Percentiles rank a stretch among this genome's conserved stretches.
phyloP scores from a whole-genome alignment of 306 rosid species.

The Herpetospermum pedunculosum region DNA sequence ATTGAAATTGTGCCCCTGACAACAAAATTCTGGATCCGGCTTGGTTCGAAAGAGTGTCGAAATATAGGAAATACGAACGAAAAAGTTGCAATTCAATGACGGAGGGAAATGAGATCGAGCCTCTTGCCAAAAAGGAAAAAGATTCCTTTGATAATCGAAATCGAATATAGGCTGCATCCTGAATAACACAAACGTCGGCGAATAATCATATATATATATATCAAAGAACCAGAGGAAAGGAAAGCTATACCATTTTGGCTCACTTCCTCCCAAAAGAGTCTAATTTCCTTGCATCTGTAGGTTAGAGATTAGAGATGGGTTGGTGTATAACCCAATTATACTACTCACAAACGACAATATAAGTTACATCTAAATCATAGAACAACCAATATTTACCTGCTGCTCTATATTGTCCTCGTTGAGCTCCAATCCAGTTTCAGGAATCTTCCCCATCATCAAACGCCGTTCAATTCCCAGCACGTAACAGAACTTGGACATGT shows the following conservation, averaged over 20 bases:
- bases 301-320: neutral
- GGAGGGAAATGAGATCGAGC: too few species aligned
- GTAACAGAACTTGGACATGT: slow-evolving; percentile 87
- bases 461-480: slow-evolving; percentile 88
- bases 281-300: neutral
- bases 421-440: slow-evolving; percentile 84
- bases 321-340: neutral
- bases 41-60: too few species aligned
- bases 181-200: too few species aligned
- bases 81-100: too few species aligned
- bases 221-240: neutral
- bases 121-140: too few species aligned
- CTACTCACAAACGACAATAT: neutral
- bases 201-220: neutral
- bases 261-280: neutral
- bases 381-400: slow-evolving; percentile 33
- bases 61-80: too few species aligned
- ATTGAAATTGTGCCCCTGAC: too few species aligned
- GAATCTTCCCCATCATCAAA: slow-evolving; percentile 89
- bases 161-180: too few species aligned
- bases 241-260: neutral
- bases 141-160: too few species aligned
- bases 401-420: slow-evolving; percentile 77
- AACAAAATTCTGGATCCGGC: too few species aligned
- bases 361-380: neutral